Conservation (phyloP, 208 protist species). For the Angomonas desouzai region DNA sequence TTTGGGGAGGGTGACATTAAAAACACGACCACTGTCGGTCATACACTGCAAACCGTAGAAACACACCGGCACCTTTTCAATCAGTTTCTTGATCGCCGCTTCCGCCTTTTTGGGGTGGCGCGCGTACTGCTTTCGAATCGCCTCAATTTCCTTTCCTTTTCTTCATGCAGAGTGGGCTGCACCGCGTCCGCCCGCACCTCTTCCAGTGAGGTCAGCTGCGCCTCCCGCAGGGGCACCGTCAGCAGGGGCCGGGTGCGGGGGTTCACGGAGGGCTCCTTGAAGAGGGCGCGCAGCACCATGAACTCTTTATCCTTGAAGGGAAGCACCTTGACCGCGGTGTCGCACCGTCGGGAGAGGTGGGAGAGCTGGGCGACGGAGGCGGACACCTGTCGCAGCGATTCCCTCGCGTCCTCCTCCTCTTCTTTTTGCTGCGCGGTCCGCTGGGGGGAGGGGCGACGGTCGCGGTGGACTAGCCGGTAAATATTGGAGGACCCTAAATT, state of each 20-base stretch:
- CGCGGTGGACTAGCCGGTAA: background rate
- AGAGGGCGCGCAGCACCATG: conserved; percentile 64
- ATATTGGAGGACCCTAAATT: conserved; percentile 14
- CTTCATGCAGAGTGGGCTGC: background rate
- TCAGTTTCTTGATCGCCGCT: background rate
- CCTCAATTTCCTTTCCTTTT: background rate
- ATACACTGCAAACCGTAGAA: conserved; percentile 86
- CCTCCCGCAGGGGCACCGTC: conserved; percentile 25
- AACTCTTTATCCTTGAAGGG: conserved; percentile 75
- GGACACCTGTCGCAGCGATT: conserved; percentile 9
- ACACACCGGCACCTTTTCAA: conserved; percentile 22
- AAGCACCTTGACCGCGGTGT: conserved; percentile 74
- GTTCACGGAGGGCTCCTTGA: conserved; percentile 74
- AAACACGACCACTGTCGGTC: conserved; percentile 67
- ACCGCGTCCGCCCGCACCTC: background rate
- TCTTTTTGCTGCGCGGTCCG: background rate
- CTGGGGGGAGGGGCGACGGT: background rate
- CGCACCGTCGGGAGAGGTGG: conserved; percentile 35
- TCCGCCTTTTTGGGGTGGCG: conserved; percentile 8
- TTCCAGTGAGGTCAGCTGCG: background rate
- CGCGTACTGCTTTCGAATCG: background rate
- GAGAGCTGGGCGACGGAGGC: conserved; percentile 24
- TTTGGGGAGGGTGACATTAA: conserved; percentile 76
- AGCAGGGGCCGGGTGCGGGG: conserved; percentile 53
- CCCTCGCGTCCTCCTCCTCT: conserved; percentile 12